These are phyloP conservation scores for Penicillium decumbens DNA, from an alignment of 2,329 filamentous ascomycete genomes.

Conservation along the genomic window DNA sequence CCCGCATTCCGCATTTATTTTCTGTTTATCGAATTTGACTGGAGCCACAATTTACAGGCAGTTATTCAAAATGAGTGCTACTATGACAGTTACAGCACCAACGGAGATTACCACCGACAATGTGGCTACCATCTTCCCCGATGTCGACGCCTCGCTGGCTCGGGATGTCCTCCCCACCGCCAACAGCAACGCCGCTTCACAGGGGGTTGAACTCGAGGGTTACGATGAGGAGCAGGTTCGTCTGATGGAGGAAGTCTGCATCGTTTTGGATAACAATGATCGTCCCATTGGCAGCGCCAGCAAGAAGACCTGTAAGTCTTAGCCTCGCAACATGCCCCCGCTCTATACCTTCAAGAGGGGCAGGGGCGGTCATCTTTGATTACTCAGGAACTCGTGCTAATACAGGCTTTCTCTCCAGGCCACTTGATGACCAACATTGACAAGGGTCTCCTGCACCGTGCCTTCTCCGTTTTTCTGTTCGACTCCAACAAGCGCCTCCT, in stretches of 20 bases:
- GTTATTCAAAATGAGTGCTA: slow-evolving; percentile 39
- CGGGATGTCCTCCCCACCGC: slow-evolving; percentile 47
- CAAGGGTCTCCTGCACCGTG: slow-evolving; percentile 89
- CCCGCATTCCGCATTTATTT: slow-evolving; percentile 1
- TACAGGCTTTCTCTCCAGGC: slow-evolving; percentile 51
- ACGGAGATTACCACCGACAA: slow-evolving; percentile 76
- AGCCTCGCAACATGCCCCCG: neutral
- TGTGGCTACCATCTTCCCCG: slow-evolving; percentile 82
- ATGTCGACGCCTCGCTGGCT: slow-evolving; percentile 62
- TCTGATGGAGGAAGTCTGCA: slow-evolving; percentile 98
- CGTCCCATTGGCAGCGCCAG: slow-evolving; percentile 89
- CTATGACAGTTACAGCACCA: slow-evolving; percentile 47
- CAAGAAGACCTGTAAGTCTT: slow-evolving; percentile 86
- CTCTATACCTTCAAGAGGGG: slow-evolving; percentile 6
- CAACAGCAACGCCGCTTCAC: slow-evolving; percentile 39
- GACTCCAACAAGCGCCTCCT: slow-evolving; percentile 88
- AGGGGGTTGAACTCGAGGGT: slow-evolving; percentile 69
- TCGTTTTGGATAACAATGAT: slow-evolving; percentile 90
- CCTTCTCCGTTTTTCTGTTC: slow-evolving; percentile 97
- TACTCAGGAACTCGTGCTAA: slow-evolving; percentile 10
- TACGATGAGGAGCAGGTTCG: slow-evolving; percentile 98
- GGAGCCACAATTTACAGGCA: neutral
- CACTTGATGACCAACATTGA: slow-evolving; percentile 99
- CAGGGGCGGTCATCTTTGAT: slow-evolving; percentile 1
- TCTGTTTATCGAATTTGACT: neutral